phyloP scores from a whole-genome alignment of 257 asterid species.

The Scutellaria minor region DNA sequence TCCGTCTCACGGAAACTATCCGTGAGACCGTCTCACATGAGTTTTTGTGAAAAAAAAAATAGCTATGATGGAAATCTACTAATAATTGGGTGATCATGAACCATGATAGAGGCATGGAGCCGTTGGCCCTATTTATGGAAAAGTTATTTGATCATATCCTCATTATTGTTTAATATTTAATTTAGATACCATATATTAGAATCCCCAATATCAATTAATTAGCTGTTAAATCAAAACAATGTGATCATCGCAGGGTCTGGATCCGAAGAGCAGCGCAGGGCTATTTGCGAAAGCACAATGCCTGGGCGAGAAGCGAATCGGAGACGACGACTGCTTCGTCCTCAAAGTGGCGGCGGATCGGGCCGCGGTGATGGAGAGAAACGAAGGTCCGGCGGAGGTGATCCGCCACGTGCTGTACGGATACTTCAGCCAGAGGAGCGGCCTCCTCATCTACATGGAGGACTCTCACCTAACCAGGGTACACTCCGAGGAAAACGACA shows the following conservation, averaged over 20 bases:
- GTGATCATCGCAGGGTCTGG: conserved; percentile 60
- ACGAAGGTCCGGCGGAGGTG: conserved; percentile 86
- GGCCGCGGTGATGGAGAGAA: conserved; percentile 73
- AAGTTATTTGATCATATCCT: too few relatives aligned
- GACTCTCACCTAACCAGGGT: conserved; percentile 85
- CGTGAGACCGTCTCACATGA: too few relatives aligned
- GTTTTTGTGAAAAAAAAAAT: too few relatives aligned
- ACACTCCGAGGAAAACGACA: conserved; percentile 50
- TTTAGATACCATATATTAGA: too few relatives aligned
- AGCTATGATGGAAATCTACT: neutral
- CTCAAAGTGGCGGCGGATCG: conserved; percentile 80
- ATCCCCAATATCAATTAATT: too few relatives aligned
- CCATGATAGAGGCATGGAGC: neutral
- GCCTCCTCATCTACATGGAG: conserved; percentile 80
- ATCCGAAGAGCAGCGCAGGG: conserved; percentile 72
- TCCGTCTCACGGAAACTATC: too few relatives aligned
- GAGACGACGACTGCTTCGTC: conserved; percentile 86
- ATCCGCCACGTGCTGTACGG: conserved; percentile 84
- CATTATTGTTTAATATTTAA: too few relatives aligned
- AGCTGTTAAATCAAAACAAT: too few relatives aligned
- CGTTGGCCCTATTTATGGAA: neutral
- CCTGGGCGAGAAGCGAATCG: conserved; percentile 82
- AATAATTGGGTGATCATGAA: conserved; percentile 7
- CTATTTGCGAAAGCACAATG: conserved; percentile 71
- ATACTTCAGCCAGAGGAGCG: conserved; percentile 85